Percentiles rank a stretch among this genome's conserved stretches.
Conservation (phyloP, 345 rosid species). For the Populus nigra region DNA sequence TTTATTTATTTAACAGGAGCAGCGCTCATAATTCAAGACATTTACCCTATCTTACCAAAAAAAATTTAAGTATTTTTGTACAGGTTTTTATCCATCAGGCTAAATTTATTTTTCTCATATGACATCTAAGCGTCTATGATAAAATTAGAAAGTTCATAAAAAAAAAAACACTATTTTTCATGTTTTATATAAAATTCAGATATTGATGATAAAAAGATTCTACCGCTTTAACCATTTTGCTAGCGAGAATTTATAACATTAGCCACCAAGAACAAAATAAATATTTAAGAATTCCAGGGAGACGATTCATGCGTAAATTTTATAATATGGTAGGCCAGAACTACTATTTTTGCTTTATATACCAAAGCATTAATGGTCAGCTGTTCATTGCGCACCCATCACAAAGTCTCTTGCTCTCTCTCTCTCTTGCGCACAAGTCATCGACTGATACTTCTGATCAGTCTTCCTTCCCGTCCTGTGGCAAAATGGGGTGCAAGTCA, state of each 20-base stretch:
- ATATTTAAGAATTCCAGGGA: not conserved
- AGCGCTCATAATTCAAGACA: not conserved
- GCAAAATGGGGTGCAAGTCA: constrained; percentile 41
- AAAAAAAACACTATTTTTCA: too few species aligned
- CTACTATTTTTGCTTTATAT: constrained; percentile 26
- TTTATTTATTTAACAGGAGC: not conserved
- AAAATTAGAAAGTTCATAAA: not conserved
- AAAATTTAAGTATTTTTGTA: too few species aligned
- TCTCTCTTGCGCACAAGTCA: not conserved
- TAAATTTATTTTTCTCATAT: too few species aligned
- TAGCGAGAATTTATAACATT: not conserved
- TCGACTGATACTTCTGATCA: too few species aligned
- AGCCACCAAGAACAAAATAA: not conserved
- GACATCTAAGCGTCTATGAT: not conserved
- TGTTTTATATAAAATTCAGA: too few species aligned
- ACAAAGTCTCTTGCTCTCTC: constrained; percentile 13
- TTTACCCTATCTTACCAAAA: not conserved
- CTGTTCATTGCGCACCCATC: constrained; percentile 32
- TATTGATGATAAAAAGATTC: too few species aligned
- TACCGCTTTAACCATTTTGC: too few species aligned
- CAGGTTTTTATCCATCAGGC: too few species aligned
- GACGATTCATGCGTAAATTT: not conserved
- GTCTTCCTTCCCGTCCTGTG: not conserved
- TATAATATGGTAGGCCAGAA: constrained; percentile 14
- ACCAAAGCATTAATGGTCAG: constrained; percentile 23